Evolutionary conservation across 106 monocot species (phyloP).

Genomic region (Triglochin maritima): DNA sequence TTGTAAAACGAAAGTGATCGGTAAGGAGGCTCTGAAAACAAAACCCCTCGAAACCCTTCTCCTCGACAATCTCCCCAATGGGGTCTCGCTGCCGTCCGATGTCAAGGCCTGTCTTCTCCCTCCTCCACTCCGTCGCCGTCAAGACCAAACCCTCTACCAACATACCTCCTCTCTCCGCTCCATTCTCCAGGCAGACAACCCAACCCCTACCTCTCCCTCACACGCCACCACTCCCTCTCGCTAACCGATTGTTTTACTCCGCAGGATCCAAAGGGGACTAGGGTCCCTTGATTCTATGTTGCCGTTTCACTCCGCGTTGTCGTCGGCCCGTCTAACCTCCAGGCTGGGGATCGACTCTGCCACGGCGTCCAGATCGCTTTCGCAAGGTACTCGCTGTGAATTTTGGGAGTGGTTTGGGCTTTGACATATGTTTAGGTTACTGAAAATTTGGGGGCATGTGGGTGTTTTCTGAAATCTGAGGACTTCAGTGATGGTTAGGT

Average conservation of each 20-base stretch:
- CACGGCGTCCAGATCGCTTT: conserved; percentile 45
- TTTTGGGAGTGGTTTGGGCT: no score
- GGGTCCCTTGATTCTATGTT: conserved; percentile 45
- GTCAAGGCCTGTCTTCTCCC: conserved; percentile 36
- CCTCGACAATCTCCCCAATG: conserved; percentile 23
- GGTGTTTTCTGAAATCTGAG: no score
- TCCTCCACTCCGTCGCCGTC: conserved; percentile 27
- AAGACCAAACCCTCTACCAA: not conserved
- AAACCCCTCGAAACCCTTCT: not conserved
- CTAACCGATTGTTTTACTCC: not conserved
- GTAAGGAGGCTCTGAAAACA: no score
- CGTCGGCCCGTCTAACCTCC: conserved; percentile 76
- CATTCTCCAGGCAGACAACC: conserved; percentile 14
- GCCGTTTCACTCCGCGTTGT: conserved; percentile 85
- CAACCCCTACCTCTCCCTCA: not conserved
- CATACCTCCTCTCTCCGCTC: conserved; percentile 5
- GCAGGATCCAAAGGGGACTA: conserved; percentile 29
- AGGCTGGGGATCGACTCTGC: conserved; percentile 53
- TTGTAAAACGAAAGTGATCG: no score
- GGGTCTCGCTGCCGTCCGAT: conserved; percentile 56
- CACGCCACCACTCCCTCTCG: not conserved
- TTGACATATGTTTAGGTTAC: no score
- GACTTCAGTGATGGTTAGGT: no score
- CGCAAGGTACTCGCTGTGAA: conserved; percentile 81
- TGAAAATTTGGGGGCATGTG: no score